Base-by-base conservation (phyloP, 306 rosid species). In the Rubus parviflorus region DNA sequence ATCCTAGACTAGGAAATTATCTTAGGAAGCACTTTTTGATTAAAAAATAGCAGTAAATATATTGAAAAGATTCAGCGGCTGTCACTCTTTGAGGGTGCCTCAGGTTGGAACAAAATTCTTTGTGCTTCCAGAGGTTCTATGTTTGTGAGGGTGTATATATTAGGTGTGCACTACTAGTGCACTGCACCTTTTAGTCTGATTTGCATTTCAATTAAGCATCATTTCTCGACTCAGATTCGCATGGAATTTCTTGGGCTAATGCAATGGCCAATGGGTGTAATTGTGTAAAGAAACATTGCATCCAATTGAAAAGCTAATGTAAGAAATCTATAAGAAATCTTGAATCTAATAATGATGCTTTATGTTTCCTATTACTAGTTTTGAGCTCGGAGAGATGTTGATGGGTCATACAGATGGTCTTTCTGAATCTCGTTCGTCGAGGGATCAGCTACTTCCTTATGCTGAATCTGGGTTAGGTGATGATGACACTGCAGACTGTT, bases 351-450 rank as follows among this genome's bases (percentile, higher is more conserved):
- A 4, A 17, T 35, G 78, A 41, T 70, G 23, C 56, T 75, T 12
- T 78, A 30, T 77, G 54, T 75, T 66, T 80, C 35, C 56, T 66
- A 53, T 57, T 69, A 75, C 77, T 75, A 77, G 82, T 82, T 82
- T 82, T 73, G 75, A 80, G 85, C 82, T 85, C 47, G 83, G 78
- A 80, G 79, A 83, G 75, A 92, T 90, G 97, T 88, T 88, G 85
- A 72, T 83, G 87, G 96, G 97, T 80, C 88, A 86, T 66, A 52
- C 88, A 0, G 95, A 85, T 65, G 83, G 81, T 70, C 68, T 88
- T 46, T 87, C 95, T 12, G 95, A 92, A 79, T 71, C 23, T 75
- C 80, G 82, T 65, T 71, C 92, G 58, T 81, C 87, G 5, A 85
- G 40, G 82, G 87, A 81, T 78, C 90, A 80, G 60, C 82, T 87